A percentile compares a stretch with the other conserved stretches of the same genome.
Conservation (phyloP, 2,329 filamentous ascomycete genomes). For the Colletotrichum melonis region DNA sequence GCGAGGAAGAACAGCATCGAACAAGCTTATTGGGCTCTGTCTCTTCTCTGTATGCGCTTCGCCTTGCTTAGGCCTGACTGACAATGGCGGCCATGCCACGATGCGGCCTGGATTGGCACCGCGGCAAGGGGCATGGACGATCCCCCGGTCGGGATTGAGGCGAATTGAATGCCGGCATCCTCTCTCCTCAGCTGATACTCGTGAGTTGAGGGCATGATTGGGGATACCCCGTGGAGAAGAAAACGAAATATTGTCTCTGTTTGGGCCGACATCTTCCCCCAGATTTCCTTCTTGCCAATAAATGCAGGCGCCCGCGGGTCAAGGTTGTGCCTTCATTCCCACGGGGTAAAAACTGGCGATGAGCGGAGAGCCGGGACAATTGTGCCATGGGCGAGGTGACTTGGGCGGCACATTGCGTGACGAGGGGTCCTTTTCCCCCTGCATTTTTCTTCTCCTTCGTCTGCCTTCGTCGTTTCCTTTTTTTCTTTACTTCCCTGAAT, state of each 20-base stretch:
- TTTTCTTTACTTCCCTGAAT: conserved; percentile 17
- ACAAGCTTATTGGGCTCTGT: conserved; percentile 24
- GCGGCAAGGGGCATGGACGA: conserved; percentile 24
- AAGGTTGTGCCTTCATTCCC: conserved; percentile 16
- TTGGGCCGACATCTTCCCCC: conserved; percentile 18
- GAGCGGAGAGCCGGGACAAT: conserved; percentile 28
- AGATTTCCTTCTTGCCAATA: conserved; percentile 31
- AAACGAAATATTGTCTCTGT: neutral
- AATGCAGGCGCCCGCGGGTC: conserved; percentile 34
- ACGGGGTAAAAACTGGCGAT: conserved; percentile 29
- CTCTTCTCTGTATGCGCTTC: conserved; percentile 15
- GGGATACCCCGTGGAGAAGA: conserved; percentile 17
- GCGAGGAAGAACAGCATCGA: neutral
- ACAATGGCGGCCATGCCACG: neutral
- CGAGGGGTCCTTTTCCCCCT: conserved; percentile 3
- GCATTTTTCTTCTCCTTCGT: neutral
- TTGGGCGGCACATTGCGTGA: conserved; percentile 24
- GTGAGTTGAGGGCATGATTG: conserved; percentile 26
- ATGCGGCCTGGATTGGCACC: neutral
- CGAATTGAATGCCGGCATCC: neutral
- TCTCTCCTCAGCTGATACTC: conserved; percentile 31
- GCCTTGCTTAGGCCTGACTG: conserved; percentile 12
- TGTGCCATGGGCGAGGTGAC: conserved; percentile 24
- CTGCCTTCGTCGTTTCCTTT: neutral
- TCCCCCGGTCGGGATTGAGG: conserved; percentile 10